These are phyloP conservation scores for Dichomitus squalens DNA, from an alignment of 1,284 basidiomycete genomes.

Conservation along the genomic window DNA sequence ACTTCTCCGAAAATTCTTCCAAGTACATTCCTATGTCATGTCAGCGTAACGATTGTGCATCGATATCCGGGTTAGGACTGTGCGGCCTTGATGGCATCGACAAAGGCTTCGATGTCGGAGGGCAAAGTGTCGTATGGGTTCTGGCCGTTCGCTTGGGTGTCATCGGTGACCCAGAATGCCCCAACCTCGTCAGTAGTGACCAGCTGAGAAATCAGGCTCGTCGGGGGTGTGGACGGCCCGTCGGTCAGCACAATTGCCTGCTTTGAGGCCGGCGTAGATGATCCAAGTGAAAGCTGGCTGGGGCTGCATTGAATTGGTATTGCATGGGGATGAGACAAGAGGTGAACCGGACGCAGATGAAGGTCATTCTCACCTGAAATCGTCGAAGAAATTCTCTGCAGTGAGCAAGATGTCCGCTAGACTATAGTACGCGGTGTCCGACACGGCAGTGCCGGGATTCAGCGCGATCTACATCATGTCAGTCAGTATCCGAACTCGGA, in stretches of 20 bases:
- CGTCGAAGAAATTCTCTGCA: conserved; percentile 25
- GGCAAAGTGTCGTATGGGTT: conserved; percentile 29
- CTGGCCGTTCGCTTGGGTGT: conserved; percentile 20
- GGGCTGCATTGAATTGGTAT: no score
- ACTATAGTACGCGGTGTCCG: conserved; percentile 20
- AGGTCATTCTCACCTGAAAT: conserved; percentile 24
- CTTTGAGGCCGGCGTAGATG: conserved; percentile 27
- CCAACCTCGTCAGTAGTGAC: conserved; percentile 37
- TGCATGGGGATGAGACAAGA: no score
- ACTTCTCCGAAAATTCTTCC: no score
- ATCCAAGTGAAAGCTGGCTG: conserved; percentile 20
- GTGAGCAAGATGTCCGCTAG: conserved; percentile 30
- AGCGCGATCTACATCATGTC: conserved; percentile 19
- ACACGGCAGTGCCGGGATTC: conserved; percentile 25
- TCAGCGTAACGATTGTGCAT: no score
- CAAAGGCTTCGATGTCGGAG: conserved; percentile 21
- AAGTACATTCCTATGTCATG: no score
- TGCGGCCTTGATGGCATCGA: conserved; percentile 18
- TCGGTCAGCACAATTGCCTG: conserved; percentile 31
- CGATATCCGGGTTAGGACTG: no score
- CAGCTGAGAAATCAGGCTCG: conserved; percentile 38
- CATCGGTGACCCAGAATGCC: conserved; percentile 42
- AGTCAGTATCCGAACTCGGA: neutral
- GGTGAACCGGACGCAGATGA: no score
- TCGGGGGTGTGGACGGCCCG: conserved; percentile 33